Percentiles rank a stretch among this genome's conserved stretches.
Conservation (phyloP, 2,329 filamentous ascomycete genomes). For the Clonostachys sp. region DNA sequence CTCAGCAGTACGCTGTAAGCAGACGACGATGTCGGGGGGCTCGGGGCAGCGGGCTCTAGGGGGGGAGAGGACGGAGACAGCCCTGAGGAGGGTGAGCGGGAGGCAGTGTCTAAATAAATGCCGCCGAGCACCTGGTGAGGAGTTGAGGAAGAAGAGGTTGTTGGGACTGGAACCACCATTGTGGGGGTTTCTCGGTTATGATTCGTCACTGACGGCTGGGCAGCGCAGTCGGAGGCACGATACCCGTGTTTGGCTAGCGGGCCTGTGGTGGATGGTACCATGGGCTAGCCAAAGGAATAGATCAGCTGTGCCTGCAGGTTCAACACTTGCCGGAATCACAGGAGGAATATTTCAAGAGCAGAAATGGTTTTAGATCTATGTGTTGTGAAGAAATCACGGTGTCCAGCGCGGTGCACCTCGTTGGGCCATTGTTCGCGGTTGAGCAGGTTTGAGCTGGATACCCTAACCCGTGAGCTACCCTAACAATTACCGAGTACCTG, state of each 20-base stretch:
- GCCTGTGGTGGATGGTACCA: not conserved
- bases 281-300: not conserved
- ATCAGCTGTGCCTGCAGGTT: not conserved
- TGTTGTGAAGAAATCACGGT: conserved; percentile 14
- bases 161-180: not conserved
- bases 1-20: no score
- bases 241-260: not conserved
- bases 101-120: not conserved
- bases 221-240: conserved; percentile 12
- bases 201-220: conserved; percentile 6
- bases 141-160: conserved; percentile 5
- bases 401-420: conserved; percentile 6
- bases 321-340: no score
- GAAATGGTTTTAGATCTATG: not conserved
- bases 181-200: conserved; percentile 1
- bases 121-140: not conserved
- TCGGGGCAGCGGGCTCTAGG: conserved; percentile 1
- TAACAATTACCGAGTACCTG: no score
- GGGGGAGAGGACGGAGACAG: not conserved
- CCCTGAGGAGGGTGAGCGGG: not conserved
- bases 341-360: not conserved
- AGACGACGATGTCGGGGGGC: no score
- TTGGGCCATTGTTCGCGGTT: not conserved
- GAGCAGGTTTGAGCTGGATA: conserved; percentile 5
- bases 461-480: not conserved